These are phyloP conservation scores for Rhododendron mucronatum DNA, from an alignment of 148 eudicot species.

Conservation along the genomic window DNA sequence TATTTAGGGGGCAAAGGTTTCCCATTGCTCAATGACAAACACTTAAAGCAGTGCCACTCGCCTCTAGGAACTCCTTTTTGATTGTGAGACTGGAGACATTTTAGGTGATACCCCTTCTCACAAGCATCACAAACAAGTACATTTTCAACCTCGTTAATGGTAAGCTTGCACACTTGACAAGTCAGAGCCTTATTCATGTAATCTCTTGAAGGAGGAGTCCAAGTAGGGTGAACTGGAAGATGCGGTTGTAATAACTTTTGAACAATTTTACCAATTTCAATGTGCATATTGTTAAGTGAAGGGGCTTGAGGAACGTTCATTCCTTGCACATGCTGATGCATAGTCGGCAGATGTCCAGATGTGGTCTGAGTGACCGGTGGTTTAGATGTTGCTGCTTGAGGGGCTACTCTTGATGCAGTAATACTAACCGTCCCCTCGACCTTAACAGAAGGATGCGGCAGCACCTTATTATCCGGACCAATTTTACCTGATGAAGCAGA, in stretches of 20 bases:
- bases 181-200: conserved; percentile 74
- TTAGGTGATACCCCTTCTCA: conserved; percentile 85
- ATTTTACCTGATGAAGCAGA: conserved; percentile 34
- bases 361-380: conserved; percentile 34
- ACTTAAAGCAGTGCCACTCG: conserved; percentile 93
- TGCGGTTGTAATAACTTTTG: conserved; percentile 61
- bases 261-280: conserved; percentile 66
- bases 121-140: conserved; percentile 92
- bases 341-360: conserved; percentile 27
- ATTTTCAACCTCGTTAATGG: conserved; percentile 59
- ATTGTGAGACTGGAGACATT: conserved; percentile 61
- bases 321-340: conserved; percentile 48
- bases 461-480: conserved; percentile 42
- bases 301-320: conserved; percentile 40
- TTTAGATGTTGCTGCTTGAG: conserved; percentile 38
- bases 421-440: conserved; percentile 34
- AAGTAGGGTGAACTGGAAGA: conserved; percentile 40
- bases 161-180: conserved; percentile 74
- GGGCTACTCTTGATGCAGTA: conserved; percentile 30
- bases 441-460: conserved; percentile 32
- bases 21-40: conserved; percentile 65
- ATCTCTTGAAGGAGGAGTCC: conserved; percentile 88
- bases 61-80: conserved; percentile 69
- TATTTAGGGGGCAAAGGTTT: conserved; percentile 92
- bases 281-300: conserved; percentile 44